These are phyloP conservation scores for Mucor circinelloides DNA, from an alignment of 371 early-diverging fungal genomes.

Conservation along the genomic window DNA sequence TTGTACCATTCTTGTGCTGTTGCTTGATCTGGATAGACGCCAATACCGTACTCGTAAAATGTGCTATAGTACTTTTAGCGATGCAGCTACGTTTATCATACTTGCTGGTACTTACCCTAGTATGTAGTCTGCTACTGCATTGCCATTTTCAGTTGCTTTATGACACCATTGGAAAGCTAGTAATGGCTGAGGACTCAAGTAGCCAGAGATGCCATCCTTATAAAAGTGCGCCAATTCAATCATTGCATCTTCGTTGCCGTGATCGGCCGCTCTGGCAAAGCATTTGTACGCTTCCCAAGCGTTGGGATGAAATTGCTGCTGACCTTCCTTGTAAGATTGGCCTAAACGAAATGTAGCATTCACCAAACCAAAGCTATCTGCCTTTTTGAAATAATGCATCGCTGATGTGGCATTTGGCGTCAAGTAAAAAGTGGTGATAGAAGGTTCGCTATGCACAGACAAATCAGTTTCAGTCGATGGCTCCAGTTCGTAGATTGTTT, in stretches of 20 bases:
- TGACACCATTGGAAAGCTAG: constrained; percentile 47
- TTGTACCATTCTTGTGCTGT: constrained; percentile 31
- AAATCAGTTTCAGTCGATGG: not conserved
- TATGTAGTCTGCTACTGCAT: constrained; percentile 38
- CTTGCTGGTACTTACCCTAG: constrained; percentile 34
- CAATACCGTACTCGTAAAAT: constrained; percentile 34
- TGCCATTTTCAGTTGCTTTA: constrained; percentile 35
- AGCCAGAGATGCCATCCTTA: constrained; percentile 34
- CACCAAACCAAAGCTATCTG: constrained; percentile 23
- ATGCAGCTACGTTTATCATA: not conserved
- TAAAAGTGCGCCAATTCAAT: constrained; percentile 35
- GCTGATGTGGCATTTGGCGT: constrained; percentile 15
- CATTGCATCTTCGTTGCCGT: constrained; percentile 38
- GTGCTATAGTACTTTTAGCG: constrained; percentile 3
- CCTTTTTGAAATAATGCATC: constrained; percentile 35
- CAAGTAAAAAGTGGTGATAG: not conserved
- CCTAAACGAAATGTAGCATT: constrained; percentile 37
- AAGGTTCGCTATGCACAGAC: not conserved
- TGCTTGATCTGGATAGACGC: constrained; percentile 21
- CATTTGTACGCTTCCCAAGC: constrained; percentile 30
- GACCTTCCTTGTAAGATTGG: constrained; percentile 23
- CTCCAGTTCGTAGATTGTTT: not conserved
- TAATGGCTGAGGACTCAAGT: constrained; percentile 23
- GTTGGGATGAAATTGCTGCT: constrained; percentile 16
- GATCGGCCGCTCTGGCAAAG: constrained; percentile 41